These are phyloP conservation scores for Eucalyptus curtisii DNA, from an alignment of 345 rosid species.

Conservation along the genomic window DNA sequence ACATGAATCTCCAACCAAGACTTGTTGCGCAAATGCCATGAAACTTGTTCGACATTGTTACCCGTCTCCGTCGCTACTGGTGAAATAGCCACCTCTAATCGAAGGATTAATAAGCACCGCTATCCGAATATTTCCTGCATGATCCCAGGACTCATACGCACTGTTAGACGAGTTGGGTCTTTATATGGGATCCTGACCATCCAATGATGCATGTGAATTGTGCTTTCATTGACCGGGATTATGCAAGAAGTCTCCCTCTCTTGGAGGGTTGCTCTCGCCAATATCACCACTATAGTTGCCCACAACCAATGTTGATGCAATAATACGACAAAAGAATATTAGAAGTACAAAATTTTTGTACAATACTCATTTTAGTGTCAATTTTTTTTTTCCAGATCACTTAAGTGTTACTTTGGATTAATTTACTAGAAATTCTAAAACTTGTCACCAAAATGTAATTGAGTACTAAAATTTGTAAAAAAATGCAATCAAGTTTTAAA, in stretches of 20 bases:
- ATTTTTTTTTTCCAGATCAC: accelerated
- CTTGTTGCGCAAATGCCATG: neutral
- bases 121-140: neutral
- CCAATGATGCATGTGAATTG: neutral
- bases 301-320: neutral
- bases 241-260: neutral
- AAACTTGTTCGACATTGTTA: neutral
- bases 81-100: neutral
- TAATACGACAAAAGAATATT: accelerated
- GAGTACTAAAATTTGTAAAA: accelerated
- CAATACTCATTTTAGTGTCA: accelerated
- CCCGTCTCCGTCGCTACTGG: neutral
- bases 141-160: neutral
- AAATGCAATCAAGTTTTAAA: accelerated
- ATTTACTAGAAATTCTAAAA: accelerated
- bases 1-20: neutral
- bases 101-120: neutral
- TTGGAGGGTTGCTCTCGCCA: neutral
- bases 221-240: neutral
- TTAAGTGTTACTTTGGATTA: accelerated
- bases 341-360: no score
- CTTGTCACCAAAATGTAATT: accelerated
- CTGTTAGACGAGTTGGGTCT: neutral
- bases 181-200: neutral
- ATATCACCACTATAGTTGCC: neutral